These are phyloP conservation scores for Zea luxurians DNA, from an alignment of 176 grass and related monocot genomes.

Conservation along the genomic window DNA sequence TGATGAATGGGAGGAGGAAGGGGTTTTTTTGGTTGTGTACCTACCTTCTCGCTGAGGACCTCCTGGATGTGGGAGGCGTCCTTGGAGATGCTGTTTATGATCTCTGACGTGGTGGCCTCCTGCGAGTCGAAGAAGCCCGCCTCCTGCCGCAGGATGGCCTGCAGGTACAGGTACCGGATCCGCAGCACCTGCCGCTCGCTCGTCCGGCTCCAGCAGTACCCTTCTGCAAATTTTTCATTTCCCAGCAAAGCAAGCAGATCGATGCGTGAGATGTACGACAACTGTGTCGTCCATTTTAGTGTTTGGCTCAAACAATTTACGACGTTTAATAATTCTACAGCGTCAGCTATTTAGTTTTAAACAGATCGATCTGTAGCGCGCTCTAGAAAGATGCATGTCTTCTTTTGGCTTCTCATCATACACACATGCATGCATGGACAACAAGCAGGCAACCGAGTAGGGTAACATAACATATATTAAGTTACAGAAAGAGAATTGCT, in stretches of 20 bases:
- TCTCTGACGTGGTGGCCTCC: conserved; percentile 90
- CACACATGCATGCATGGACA: not conserved
- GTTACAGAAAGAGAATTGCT: not conserved
- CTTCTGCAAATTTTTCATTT: conserved; percentile 50
- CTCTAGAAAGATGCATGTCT: not conserved
- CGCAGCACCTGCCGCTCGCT: conserved; percentile 95
- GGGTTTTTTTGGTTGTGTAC: not conserved
- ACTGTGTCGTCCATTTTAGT: too few species aligned
- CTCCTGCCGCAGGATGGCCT: conserved; percentile 92
- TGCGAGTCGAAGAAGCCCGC: conserved; percentile 96
- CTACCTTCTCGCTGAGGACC: conserved; percentile 98
- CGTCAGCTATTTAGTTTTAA: not conserved
- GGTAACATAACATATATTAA: not conserved
- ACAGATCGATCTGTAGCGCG: not conserved
- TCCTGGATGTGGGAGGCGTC: conserved; percentile 90
- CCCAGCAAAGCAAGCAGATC: not conserved
- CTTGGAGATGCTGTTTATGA: conserved; percentile 97
- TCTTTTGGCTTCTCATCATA: not conserved
- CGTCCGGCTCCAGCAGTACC: conserved; percentile 98
- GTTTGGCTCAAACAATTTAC: not conserved
- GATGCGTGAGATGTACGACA: not conserved
- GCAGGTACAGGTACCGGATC: conserved; percentile 84
- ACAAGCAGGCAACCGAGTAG: not conserved
- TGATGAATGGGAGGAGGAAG: too few species aligned
- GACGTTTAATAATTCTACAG: too few species aligned